These are phyloP conservation scores for Aureobasidium sp. DNA, from an alignment of 2,329 filamentous ascomycete genomes.

Conservation along the genomic window DNA sequence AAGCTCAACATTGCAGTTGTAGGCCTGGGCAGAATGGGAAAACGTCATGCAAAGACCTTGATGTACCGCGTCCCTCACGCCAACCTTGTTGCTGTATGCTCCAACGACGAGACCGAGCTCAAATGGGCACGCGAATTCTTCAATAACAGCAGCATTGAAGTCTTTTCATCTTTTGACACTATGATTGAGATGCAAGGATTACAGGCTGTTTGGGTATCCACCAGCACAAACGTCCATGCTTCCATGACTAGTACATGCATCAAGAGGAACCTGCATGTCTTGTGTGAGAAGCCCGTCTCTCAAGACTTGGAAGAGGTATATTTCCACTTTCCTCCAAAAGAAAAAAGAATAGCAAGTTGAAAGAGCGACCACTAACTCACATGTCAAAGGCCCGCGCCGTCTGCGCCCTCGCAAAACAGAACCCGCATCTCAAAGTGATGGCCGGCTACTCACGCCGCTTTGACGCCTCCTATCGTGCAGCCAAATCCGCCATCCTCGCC, in stretches of 20 bases:
- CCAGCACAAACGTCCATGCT: conserved; percentile 32
- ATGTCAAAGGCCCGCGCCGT: neutral
- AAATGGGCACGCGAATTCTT: conserved; percentile 7
- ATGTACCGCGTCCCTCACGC: conserved; percentile 41
- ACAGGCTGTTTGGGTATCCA: conserved; percentile 37
- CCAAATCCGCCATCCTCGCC: conserved; percentile 26
- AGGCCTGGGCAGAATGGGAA: conserved; percentile 45
- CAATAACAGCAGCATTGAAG: conserved; percentile 34
- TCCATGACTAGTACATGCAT: conserved; percentile 29
- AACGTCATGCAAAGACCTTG: conserved; percentile 44
- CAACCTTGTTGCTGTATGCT: conserved; percentile 44
- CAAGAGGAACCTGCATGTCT: conserved; percentile 31
- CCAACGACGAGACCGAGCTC: conserved; percentile 16
- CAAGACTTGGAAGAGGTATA: conserved; percentile 21
- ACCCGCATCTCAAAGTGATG: conserved; percentile 35
- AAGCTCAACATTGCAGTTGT: conserved; percentile 40
- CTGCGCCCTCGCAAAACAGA: conserved; percentile 24
- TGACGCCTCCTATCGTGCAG: conserved; percentile 34
- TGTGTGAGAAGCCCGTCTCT: conserved; percentile 37
- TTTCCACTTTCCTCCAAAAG: conserved; percentile 25
- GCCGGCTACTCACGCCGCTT: conserved; percentile 36
- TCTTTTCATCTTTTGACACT: conserved; percentile 42
- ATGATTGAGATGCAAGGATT: conserved; percentile 39
- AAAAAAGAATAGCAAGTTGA: too few relatives aligned
- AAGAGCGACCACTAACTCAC: neutral